phyloP scores from a whole-genome alignment of 768 basidiomycete species.

The Kwoniella botswanensis region DNA sequence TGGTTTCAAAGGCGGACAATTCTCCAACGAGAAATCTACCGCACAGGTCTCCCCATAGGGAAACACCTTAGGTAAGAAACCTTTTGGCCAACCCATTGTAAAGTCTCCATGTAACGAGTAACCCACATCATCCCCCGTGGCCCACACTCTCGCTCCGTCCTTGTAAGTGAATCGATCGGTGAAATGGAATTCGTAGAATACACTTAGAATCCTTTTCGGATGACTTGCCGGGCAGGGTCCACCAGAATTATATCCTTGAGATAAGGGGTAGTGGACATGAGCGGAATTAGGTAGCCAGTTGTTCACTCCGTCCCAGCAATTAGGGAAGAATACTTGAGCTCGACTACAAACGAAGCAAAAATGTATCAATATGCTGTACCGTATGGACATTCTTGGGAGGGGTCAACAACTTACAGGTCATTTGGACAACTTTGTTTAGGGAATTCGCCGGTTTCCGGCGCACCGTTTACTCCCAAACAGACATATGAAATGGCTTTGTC shows the following conservation, averaged over 20 bases:
- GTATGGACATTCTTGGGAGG: not conserved
- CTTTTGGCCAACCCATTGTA: conserved; percentile 42
- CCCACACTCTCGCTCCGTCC: conserved; percentile 54
- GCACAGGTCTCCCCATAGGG: conserved; percentile 32
- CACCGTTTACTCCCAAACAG: conserved; percentile 51
- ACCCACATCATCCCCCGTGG: conserved; percentile 56
- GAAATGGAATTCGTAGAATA: conserved; percentile 60
- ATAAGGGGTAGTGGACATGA: conserved; percentile 58
- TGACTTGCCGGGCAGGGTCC: conserved; percentile 56
- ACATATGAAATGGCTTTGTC: conserved; percentile 57
- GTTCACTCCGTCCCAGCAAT: conserved; percentile 59
- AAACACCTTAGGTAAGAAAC: conserved; percentile 31
- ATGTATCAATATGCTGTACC: not conserved
- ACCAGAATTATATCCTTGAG: conserved; percentile 46
- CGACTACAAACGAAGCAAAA: not conserved
- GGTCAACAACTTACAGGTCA: conserved; percentile 46
- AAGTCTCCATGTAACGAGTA: conserved; percentile 44
- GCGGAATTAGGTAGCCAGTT: conserved; percentile 54
- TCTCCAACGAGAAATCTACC: conserved; percentile 32
- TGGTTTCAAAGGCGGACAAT: conserved; percentile 33
- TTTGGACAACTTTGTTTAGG: conserved; percentile 58
- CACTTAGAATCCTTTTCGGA: conserved; percentile 54
- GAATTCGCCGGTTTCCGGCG: conserved; percentile 52
- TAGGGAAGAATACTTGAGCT: conserved; percentile 58
- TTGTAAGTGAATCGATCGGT: conserved; percentile 50